Evolutionary conservation across 208 protist genomes (phyloP).

Genomic region (Wallacemonas sp.): DNA sequence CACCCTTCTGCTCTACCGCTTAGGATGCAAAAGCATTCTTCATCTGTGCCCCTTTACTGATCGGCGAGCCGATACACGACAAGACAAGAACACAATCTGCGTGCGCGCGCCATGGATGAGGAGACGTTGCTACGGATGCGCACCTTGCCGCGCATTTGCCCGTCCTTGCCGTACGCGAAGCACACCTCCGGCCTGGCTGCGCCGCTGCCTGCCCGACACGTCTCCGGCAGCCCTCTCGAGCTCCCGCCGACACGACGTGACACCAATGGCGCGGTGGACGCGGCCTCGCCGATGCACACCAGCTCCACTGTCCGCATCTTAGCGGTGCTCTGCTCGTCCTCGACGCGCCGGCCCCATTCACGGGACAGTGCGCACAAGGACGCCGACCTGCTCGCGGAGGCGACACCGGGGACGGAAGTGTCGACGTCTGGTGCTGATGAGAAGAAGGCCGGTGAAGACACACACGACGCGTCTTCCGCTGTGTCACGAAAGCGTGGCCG

Average conservation of each 20-base stretch:
- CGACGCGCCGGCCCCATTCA: neutral
- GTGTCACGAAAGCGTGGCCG: slow-evolving; percentile 21
- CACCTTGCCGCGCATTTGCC: slow-evolving; percentile 32
- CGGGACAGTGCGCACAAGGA: no score
- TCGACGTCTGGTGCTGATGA: no score
- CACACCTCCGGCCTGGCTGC: slow-evolving; percentile 39
- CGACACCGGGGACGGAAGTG: no score
- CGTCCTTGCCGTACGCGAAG: slow-evolving; percentile 34
- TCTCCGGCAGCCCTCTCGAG: neutral
- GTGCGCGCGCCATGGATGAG: slow-evolving; percentile 22
- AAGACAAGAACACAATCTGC: no score
- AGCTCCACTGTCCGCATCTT: slow-evolving; percentile 31
- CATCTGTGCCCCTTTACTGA: no score
- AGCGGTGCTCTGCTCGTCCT: slow-evolving; percentile 29
- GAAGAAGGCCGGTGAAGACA: no score
- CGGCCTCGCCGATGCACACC: neutral
- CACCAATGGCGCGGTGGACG: neutral
- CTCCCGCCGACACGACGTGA: neutral
- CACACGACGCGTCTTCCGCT: no score
- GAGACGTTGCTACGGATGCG: slow-evolving; percentile 26
- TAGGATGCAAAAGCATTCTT: no score
- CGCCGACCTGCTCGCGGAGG: no score
- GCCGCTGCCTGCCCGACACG: slow-evolving; percentile 12
- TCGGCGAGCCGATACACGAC: no score
- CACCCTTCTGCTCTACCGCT: no score